Evolutionary conservation across 208 protist genomes (phyloP), one percentile per base, ranked within the genome.

Genomic region (Phytomonas sp.): DNA sequence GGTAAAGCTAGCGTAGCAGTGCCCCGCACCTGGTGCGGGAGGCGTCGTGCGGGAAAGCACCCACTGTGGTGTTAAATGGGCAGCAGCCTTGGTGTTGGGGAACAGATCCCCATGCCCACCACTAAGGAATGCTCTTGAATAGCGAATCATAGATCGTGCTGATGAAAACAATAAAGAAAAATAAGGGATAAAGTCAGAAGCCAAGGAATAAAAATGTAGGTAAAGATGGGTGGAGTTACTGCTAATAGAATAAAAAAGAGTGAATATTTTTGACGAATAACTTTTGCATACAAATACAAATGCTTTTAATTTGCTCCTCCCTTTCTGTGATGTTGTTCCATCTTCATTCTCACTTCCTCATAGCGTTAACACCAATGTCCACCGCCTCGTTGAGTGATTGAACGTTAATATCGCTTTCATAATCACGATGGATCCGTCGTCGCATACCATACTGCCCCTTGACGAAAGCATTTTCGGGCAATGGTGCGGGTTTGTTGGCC

Each of bases 371-470:
- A 34, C 80, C 72, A n/a, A 79, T 80, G 4, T 75, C 85, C 43
- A 92, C 37, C 2, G 83, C 84, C 1, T 75, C 61, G 23, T 79
- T 77, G 0, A 92, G 65, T 1, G 60, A 36, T 0, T 72, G 56
- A 8, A 80, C 26, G 70, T 83, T 71, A 11, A 87, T 74, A 29
- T 73, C 30, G n/a, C 75, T 29, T 79, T 76, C 11, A 59, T 61
- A 33, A 76, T 9, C 9, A 4, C 36, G 66, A 60, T 70, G 68
- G 26, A 72, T 74, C 1, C 89, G 87, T 6, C 89, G 77, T 8
- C 89, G 87, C 87, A 95, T 95, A 9, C 89, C 89, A 71, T 89
- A 95, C 68, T 91, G 64, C 0, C 85, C 87, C 68, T 80, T 81
- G 30, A 74, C 62, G 66, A 87, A 83, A 20, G 75, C 75, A 70